Base-by-base conservation (phyloP, 768 basidiomycete species). In the Tylopilus intermedius region DNA sequence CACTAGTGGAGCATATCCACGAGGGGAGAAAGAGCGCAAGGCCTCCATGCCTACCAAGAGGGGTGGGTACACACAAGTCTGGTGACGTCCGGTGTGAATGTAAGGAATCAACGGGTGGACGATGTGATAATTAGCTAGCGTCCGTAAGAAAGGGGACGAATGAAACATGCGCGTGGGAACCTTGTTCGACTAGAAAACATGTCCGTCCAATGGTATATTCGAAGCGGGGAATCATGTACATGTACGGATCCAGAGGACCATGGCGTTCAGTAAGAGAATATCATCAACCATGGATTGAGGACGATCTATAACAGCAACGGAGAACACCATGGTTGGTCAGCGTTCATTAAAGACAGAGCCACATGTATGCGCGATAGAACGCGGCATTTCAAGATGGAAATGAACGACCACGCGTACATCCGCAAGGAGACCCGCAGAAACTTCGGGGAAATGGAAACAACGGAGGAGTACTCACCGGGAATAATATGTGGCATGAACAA, bases 231-330 rank as follows among this genome's bases (percentile, higher is more conserved):
- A 29, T 32, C 24, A 49, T 47, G 47, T 24, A 29, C 44, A 39
- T 50, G 39, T 48, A 41, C 2, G 18, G 8, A 39, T 21, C 30
- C 40, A 42, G 7, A 26, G 37, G 26, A 5, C 38, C 44, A 45
- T n/a, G 42, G 39, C n/a, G 52, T 44, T 57, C 37, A 68, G 59
- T 79, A 81, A 0, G 83, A 84, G 72, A 92, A 91, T 50, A 90
- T 87, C 86, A 90, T 89, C 51, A 92, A 74, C 86, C 86, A 90
- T 7, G 90, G 91, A 61, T 94, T 94, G 53, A 94, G 79, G 40
- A 90, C 84, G 57, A 94, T 86, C 78, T 87, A 56, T 30, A 47
- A 14, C 44, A 33, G 38, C 0, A 38, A 32, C 30, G 30, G 47
- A 4, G 45, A 37, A 22, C 15, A 39, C 48, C 54, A 45, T 33